These are phyloP conservation scores for Discostella stelligeroides DNA, from an alignment of 108 stramenopile species.

Conservation along the genomic window DNA sequence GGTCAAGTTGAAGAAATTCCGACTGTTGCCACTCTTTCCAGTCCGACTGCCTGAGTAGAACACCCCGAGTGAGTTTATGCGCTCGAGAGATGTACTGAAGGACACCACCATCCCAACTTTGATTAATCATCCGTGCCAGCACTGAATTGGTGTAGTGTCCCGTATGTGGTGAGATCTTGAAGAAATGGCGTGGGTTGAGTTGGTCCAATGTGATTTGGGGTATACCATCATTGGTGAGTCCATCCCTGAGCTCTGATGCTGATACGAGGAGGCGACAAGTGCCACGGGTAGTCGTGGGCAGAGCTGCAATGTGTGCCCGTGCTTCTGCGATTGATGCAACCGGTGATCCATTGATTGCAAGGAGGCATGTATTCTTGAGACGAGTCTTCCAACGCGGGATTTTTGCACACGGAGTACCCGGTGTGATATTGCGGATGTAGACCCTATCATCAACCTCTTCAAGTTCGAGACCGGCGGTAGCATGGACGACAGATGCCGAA, in stretches of 20 bases:
- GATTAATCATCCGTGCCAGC: too few species aligned
- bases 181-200: too few species aligned
- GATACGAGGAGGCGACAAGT: neutral
- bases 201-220: too few species aligned
- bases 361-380: neutral
- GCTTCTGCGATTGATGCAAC: neutral
- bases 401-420: neutral
- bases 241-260: slow-evolving; percentile 1
- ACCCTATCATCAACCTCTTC: neutral
- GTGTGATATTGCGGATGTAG: neutral
- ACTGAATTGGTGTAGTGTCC: too few species aligned
- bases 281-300: too few species aligned
- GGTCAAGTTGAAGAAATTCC: too few species aligned
- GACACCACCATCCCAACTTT: too few species aligned
- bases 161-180: too few species aligned
- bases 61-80: too few species aligned
- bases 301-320: neutral
- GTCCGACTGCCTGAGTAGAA: too few species aligned
- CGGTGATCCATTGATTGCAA: neutral
- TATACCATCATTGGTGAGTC: neutral
- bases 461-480: neutral
- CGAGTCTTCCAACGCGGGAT: neutral
- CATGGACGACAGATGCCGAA: neutral
- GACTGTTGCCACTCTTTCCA: too few species aligned
- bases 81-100: too few species aligned